Conservation (phyloP, 352 stramenopile species). For the Pythium plurisporium region DNA sequence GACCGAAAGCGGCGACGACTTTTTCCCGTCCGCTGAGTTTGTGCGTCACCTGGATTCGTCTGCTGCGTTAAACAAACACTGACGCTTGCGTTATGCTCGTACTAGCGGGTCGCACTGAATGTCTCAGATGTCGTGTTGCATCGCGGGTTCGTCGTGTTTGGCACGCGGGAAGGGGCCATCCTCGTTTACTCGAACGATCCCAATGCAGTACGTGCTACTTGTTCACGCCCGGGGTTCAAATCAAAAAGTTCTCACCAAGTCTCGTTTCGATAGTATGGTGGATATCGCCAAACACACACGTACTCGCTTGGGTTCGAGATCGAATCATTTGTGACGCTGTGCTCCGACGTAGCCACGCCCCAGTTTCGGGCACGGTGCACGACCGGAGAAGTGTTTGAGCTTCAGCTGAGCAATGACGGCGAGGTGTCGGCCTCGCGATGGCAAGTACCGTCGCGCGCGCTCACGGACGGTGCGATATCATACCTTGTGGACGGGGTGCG, state of each 20-base stretch:
- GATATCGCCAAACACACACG: slow-evolving; percentile 46
- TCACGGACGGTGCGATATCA: slow-evolving; percentile 25
- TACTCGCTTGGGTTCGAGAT: slow-evolving; percentile 58
- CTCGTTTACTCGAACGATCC: slow-evolving; percentile 40
- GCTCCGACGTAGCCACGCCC: slow-evolving; percentile 5
- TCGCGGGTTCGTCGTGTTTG: slow-evolving; percentile 51
- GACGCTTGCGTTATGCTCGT: not conserved
- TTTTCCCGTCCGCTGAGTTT: slow-evolving; percentile 59
- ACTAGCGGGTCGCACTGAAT: slow-evolving; percentile 62
- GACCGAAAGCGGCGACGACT: slow-evolving; percentile 43
- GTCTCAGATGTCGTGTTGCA: slow-evolving; percentile 54
- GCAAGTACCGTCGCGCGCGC: slow-evolving; percentile 25
- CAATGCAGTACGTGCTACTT: slow-evolving; percentile 7
- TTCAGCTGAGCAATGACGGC: slow-evolving; percentile 21
- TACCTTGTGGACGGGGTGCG: slow-evolving; percentile 45
- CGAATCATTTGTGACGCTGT: slow-evolving; percentile 42
- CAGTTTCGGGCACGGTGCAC: slow-evolving; percentile 46
- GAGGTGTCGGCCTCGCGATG: slow-evolving; percentile 29
- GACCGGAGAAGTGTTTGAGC: slow-evolving; percentile 48
- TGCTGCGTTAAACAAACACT: too few relatives aligned
- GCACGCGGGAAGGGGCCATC: slow-evolving; percentile 60
- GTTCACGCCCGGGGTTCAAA: not conserved
- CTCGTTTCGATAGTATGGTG: slow-evolving; percentile 28
- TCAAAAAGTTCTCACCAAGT: not conserved
- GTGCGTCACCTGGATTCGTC: too few relatives aligned